Base-by-base conservation (phyloP, 2,329 filamentous ascomycete species). In the Diaporthe helianthi region DNA sequence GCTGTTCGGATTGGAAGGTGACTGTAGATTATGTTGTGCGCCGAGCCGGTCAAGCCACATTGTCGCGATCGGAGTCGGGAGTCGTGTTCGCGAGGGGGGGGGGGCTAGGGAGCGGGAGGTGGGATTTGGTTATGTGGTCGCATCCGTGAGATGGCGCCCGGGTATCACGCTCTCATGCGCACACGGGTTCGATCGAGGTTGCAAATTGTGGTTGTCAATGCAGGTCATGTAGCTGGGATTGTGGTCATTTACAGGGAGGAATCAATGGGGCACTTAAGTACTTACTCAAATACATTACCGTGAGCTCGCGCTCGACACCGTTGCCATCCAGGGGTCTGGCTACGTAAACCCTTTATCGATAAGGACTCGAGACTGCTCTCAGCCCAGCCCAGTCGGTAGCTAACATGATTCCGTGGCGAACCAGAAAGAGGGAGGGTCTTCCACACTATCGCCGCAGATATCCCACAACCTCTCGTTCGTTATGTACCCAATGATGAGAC, bases 41-140 rank as follows among this genome's bases (percentile, higher is more conserved):
- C 54, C 61, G 54, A 61, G 60, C 41, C 71, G 71, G 61, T 72
- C 71, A 53, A 72, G 71, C 71, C 71, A 72, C 71, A 72, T 72
- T 53, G 15, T 65, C 17, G 60, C 52, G 49, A 33, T 55, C n/a
- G 41, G 29, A 24, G 36, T 38, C 36, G 13, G 13, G 36, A 38
- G 38, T 15, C 19, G 55, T 36, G 66, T 51, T 29, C 41, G 41
- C 29, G 38, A 47, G 67, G 53, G 67, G 54, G 53, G 67, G 54
- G 38, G 29, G 64, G 53, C 52, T 52, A 64, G 58, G 55, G 33
- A 52, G 67, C 55, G 67, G 58, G 58, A 55, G n/a, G 51, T 22
- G 26, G 36, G 67, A 24, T 19, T 29, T 22, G 38, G 49, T 19
- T 26, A 38, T 44, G 2, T 24, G 68, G 49, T 68, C 47, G 68